Percentiles rank a stretch among this genome's conserved stretches.
phyloP scores from a whole-genome alignment of 805 yeast genomes.

The Pichia occidentalis region DNA sequence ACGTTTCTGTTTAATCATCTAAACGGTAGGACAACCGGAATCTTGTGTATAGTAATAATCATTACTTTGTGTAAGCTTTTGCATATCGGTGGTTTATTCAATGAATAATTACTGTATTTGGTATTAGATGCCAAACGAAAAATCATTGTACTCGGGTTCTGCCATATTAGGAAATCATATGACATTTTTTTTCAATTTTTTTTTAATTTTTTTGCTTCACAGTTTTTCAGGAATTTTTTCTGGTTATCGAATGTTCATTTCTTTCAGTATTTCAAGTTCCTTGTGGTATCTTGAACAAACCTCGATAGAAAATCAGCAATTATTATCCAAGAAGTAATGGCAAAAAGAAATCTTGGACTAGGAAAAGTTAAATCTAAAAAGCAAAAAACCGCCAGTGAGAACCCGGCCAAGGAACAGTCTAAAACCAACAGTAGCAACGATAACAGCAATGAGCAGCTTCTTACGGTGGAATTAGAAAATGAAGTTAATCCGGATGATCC shows the following conservation, averaged over 20 bases:
- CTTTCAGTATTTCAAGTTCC: no score
- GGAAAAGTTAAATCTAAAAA: conserved; percentile 45
- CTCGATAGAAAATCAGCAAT: no score
- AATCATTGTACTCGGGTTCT: not conserved
- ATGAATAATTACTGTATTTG: no score
- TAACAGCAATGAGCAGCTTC: conserved; percentile 26
- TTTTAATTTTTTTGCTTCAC: not conserved
- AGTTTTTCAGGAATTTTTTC: no score
- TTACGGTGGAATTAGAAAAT: conserved; percentile 62
- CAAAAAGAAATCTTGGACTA: conserved; percentile 58
- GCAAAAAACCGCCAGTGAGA: conserved; percentile 41
- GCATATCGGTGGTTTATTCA: no score
- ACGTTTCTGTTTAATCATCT: no score
- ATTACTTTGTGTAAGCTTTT: no score
- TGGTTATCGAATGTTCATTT: no score
- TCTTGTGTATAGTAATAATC: no score
- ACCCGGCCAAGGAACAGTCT: conserved; percentile 72
- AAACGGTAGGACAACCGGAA: no score
- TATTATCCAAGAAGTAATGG: conserved; percentile 4
- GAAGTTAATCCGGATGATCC: conserved; percentile 73
- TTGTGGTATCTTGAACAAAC: no score
- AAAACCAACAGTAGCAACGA: conserved; percentile 27
- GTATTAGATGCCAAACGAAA: no score
- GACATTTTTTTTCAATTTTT: conserved; percentile 1
- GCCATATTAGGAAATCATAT: conserved; percentile 4